Evolutionary conservation across 2,329 filamentous ascomycete species (phyloP), one percentile per base, ranked within the genome.

Genomic region (Rutstroemia sydowiana): DNA sequence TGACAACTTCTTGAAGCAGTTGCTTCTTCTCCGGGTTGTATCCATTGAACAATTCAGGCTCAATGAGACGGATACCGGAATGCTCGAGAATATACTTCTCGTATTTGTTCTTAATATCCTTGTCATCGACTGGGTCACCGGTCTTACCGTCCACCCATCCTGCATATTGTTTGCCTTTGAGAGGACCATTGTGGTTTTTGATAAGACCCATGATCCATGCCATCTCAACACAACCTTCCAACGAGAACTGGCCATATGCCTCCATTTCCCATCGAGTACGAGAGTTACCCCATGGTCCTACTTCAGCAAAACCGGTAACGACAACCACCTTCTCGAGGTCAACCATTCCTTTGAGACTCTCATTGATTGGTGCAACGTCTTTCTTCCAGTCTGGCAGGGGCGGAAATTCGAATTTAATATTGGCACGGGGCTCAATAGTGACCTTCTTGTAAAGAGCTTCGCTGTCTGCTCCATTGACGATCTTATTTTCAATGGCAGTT

Each of bases 181-280:
- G 82, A 30, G 85, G 84, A 16, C 93, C 93, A 63, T 97, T 97
- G 76, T 95, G 88, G 71, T 98, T 95, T 78, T 92, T 96, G 75
- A 98, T 97, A 55, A 97, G 82, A 66, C 93, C 93, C 92, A 97
- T 98, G 70, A 98, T 89, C 93, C 93, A 98, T 30, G 93, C 91
- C 93, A 98, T 98, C 72, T 98, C 93, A 55, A 98, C 86, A 65
- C 93, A 97, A 28, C 93, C 93, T 71, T 98, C 95, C 13, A 98
- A 81, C 8, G 93, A 97, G 75, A 98, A 98, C 66, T 95, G 81
- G 67, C 93, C 93, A 61, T 91, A 84, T 1, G 93, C 91, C 70
- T 98, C 93, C 92, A 98, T 98, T 75, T 98, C 93, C 93, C 93
- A 98, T 57, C 93, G 84, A 42, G 93, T 98, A 64, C 93, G 84